Evolutionary conservation across 2,329 filamentous ascomycete species (phyloP), one percentile per base, ranked within the genome.

Genomic region (Exophiala mesophila): DNA sequence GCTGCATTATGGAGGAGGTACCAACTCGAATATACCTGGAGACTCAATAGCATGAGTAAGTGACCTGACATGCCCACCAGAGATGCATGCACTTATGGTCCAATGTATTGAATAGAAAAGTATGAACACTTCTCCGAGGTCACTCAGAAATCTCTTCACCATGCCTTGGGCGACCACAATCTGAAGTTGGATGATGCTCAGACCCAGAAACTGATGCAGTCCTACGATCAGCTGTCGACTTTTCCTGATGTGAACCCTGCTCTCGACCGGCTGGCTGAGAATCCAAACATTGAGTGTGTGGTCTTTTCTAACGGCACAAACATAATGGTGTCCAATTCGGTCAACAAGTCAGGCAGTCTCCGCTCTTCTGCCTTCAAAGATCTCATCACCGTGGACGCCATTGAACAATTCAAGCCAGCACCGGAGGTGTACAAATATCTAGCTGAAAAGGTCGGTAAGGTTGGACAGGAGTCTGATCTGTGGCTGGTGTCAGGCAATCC

Each of bases 21-120:
- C 56, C 84, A 88, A 61, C 68, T 88, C 6, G 84, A 88, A 62
- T 89, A 88, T 55, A 86, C 83, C 28, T 88, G 82, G 82, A 70
- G 84, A 38, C 64, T 83, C 51, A 88, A 81, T 56, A 82, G 78
- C 69, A 88, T 88, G 83, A 73, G 84, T 83, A 66, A 48, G 23
- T 26, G 12, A 9, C 9, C 16, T 41, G 41, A 39, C 19, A 21
- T 38, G 7, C 20, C 24, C 23, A 26, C n/a, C n/a, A n/a, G n/a
- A n/a, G n/a, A n/a, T n/a, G n/a, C n/a, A n/a, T n/a, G n/a, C n/a
- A n/a, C n/a, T n/a, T n/a, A n/a, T n/a, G n/a, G n/a, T n/a, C n/a
- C n/a, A n/a, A 34, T 33, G 28, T 39, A 17, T 23, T 21, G 17
- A 16, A 29, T 5, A 85, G 82, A 73, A 31, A 56, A 69, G 39